Evolutionary conservation across 345 rosid species (phyloP).

Genomic region (Linum tenue): DNA sequence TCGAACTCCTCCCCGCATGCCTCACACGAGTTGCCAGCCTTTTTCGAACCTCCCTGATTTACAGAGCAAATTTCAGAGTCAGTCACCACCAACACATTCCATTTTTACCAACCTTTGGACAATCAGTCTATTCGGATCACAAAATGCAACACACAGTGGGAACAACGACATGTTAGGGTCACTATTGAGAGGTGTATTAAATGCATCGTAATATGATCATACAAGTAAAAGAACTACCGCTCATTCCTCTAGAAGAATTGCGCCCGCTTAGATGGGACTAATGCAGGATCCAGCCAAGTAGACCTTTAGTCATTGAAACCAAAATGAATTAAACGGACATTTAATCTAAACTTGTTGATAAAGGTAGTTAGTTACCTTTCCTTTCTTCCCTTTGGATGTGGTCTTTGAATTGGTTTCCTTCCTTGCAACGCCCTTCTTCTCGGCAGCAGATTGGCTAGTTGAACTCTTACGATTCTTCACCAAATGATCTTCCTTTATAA

Average conservation of each 20-base stretch:
- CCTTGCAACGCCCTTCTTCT: constrained; percentile 26
- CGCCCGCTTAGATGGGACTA: too few species aligned
- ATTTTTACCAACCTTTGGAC: too few species aligned
- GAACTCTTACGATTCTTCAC: constrained; percentile 19
- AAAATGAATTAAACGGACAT: neutral
- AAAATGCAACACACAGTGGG: too few species aligned
- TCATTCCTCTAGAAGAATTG: too few species aligned
- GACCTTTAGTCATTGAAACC: neutral
- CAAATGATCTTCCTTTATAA: constrained; percentile 26
- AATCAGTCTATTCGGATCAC: too few species aligned
- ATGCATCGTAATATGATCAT: too few species aligned
- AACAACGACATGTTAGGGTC: too few species aligned
- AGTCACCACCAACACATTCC: too few species aligned
- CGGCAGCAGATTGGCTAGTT: constrained; percentile 15
- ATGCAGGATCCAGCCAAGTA: neutral
- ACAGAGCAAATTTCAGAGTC: neutral
- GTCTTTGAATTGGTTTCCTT: constrained; percentile 44
- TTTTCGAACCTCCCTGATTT: constrained; percentile 49
- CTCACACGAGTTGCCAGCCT: constrained; percentile 50
- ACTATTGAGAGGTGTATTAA: too few species aligned
- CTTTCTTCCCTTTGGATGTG: constrained; percentile 67
- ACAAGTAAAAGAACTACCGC: too few species aligned
- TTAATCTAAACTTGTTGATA: too few species aligned
- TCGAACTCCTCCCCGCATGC: constrained; percentile 78
- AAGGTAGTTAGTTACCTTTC: constrained; percentile 42